Evolutionary conservation across 2,329 filamentous ascomycete species (phyloP).

Genomic region (Clonostachys solani): DNA sequence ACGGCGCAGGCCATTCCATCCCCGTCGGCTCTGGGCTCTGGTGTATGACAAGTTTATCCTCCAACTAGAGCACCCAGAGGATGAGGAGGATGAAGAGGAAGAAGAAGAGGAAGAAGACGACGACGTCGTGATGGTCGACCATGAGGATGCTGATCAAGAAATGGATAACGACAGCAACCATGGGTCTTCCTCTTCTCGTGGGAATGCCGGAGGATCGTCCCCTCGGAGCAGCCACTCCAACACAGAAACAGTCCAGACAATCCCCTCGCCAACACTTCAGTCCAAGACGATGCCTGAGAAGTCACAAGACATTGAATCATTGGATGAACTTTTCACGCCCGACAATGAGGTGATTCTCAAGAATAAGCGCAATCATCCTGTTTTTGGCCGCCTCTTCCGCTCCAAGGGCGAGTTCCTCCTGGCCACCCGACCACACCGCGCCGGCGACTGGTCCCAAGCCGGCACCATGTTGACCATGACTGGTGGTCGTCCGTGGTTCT

Average conservation of each 20-base stretch:
- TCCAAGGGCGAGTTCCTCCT: slow-evolving; percentile 61
- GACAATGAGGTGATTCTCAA: slow-evolving; percentile 40
- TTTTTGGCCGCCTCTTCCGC: slow-evolving; percentile 52
- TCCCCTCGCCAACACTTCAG: slow-evolving; percentile 7
- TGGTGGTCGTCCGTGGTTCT: slow-evolving; percentile 55
- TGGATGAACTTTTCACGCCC: slow-evolving; percentile 13
- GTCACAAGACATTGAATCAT: slow-evolving; percentile 7
- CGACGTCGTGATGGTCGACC: background rate
- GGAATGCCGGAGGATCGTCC: slow-evolving; percentile 6
- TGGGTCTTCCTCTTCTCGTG: background rate
- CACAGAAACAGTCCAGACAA: slow-evolving; percentile 7
- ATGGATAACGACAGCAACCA: slow-evolving; percentile 11
- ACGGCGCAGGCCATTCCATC: slow-evolving; percentile 50
- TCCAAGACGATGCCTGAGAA: slow-evolving; percentile 8
- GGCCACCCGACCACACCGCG: slow-evolving; percentile 49
- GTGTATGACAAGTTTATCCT: slow-evolving; percentile 46
- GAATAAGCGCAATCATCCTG: slow-evolving; percentile 49
- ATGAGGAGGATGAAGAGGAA: slow-evolving; percentile 24
- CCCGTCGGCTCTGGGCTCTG: slow-evolving; percentile 35
- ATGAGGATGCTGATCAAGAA: slow-evolving; percentile 4
- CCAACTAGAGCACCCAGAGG: slow-evolving; percentile 36
- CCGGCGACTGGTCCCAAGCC: slow-evolving; percentile 60
- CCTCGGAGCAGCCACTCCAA: slow-evolving; percentile 15
- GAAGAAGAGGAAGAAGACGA: slow-evolving; percentile 19
- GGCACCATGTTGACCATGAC: slow-evolving; percentile 59